Conservation (phyloP, 352 stramenopile genomes). For the Phytophthora macrochlamydospora region DNA sequence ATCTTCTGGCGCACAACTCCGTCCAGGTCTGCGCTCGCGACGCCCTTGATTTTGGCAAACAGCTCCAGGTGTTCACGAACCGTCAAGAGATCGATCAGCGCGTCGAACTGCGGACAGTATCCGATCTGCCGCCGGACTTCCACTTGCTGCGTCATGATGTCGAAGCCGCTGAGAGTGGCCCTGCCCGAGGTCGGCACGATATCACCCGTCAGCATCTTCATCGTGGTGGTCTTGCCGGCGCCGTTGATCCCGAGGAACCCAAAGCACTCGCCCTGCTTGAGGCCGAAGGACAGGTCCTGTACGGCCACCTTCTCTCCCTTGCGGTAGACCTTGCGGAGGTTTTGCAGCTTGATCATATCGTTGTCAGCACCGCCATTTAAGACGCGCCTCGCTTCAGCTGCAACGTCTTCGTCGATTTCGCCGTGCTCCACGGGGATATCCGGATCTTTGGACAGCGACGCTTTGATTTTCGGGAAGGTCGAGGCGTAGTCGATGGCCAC, state of each 20-base stretch:
- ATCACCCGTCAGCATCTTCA: slow-evolving; percentile 92
- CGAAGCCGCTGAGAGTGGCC: slow-evolving; percentile 49
- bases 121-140: slow-evolving; percentile 71
- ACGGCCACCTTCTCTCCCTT: slow-evolving; percentile 81
- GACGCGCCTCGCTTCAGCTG: slow-evolving; percentile 47
- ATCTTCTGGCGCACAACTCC: slow-evolving; percentile 51
- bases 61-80: slow-evolving; percentile 85
- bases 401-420: slow-evolving; percentile 60
- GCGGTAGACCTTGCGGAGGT: slow-evolving; percentile 88
- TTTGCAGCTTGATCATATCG: slow-evolving; percentile 58
- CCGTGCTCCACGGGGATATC: slow-evolving; percentile 28
- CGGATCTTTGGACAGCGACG: slow-evolving; percentile 59
- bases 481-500: slow-evolving; percentile 66
- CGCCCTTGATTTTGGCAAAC: slow-evolving; percentile 88
- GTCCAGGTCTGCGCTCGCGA: slow-evolving; percentile 29
- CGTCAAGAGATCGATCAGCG: slow-evolving; percentile 78
- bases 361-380: slow-evolving; percentile 32
- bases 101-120: slow-evolving; percentile 91
- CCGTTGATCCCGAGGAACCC: slow-evolving; percentile 93
- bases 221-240: slow-evolving; percentile 92
- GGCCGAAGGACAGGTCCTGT: slow-evolving; percentile 72
- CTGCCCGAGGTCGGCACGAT: slow-evolving; percentile 36
- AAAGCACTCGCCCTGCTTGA: slow-evolving; percentile 90
- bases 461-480: slow-evolving; percentile 68
- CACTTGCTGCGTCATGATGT: slow-evolving; percentile 64